Evolutionary conservation across 1,139 yeast species (phyloP).

Genomic region (Candida tetrigidarum): DNA sequence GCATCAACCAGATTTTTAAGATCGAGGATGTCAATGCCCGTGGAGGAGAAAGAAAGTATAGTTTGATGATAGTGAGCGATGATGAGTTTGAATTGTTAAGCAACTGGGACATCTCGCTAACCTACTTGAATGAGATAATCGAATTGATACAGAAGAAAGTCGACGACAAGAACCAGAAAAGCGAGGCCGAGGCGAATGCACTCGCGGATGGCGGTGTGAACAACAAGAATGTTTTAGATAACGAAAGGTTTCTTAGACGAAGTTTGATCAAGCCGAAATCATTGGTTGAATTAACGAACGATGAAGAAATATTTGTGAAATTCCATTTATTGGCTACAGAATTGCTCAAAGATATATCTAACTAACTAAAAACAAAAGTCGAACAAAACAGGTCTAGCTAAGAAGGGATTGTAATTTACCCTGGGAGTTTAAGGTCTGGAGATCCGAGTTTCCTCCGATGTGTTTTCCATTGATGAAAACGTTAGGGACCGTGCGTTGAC

Average conservation of each 20-base stretch:
- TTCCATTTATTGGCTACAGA: constrained; percentile 70
- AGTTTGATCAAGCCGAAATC: constrained; percentile 59
- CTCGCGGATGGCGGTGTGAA: constrained; percentile 18
- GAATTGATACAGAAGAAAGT: constrained; percentile 51
- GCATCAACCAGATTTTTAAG: constrained; percentile 68
- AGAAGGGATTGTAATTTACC: constrained; percentile 21
- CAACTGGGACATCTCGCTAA: constrained; percentile 60
- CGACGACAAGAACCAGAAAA: constrained; percentile 19
- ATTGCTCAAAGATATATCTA: constrained; percentile 27
- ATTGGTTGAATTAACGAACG: constrained; percentile 62
- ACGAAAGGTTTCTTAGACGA: constrained; percentile 58
- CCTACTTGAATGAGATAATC: constrained; percentile 57
- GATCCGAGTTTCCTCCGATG: constrained; percentile 88
- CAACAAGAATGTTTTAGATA: constrained; percentile 35
- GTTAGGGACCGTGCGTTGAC: constrained; percentile 90
- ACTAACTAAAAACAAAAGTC: constrained; percentile 4
- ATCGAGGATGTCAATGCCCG: constrained; percentile 72
- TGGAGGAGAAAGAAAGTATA: constrained; percentile 77
- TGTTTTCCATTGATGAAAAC: constrained; percentile 82
- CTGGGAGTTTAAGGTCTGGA: constrained; percentile 54
- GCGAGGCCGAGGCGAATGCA: constrained; percentile 9
- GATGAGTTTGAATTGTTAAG: constrained; percentile 54
- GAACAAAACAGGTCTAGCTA: constrained; percentile 7
- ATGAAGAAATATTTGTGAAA: constrained; percentile 61
- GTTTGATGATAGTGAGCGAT: constrained; percentile 66